Evolutionary conservation across 108 stramenopile genomes (phyloP), one percentile per base, ranked within the genome.

Genomic region (Pinguiococcus pyrenoidosus): DNA sequence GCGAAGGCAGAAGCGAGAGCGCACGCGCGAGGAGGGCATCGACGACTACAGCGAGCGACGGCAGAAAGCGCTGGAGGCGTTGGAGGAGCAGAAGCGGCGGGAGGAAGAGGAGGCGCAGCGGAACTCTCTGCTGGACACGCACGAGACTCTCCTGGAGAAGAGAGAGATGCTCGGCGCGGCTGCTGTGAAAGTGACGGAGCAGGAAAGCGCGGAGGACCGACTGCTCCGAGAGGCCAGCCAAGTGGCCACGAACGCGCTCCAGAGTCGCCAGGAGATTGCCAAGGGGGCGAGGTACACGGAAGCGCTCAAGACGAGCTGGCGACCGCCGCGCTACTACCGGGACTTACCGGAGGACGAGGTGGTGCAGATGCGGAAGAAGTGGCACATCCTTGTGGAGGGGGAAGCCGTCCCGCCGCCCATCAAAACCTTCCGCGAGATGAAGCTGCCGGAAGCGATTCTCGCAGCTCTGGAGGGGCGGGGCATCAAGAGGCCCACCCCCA

Each of bases 361-460:
- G 77, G 63, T 81, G 13, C 60, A 69, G 35, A 67, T 80, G 4
- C 75, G 97, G 12, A 66, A 82, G 30, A 90, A 99, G 56, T 92
- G 87, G 89, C 85, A 89, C 63, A 96, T 96, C 39, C 56, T 93
- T 9, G 74, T 81, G 3, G 90, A 99, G 62, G 97, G 97, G 5
- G 72, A 84, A 0, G 73, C 86, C 44, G 58, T 81, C 44, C 89
- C 89, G 8, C 85, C 92, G 17, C 74, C 76, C 0, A 69, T 87
- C 50, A 87, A 82, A 42, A 77, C 75, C 28, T 99, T 99, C 71
- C 37, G 44, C 37, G 94, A 90, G 41, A 95, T 99, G 94, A 85
- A 76, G 48, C 76, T 95, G 34, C 92, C 94, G 9, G 48, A 35
- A 17, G 82, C 83, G 29, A 71, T 94, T 39, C 47, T 96, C 44